Conservation (phyloP, 257 asterid species). For the Solanum phureja region DNA sequence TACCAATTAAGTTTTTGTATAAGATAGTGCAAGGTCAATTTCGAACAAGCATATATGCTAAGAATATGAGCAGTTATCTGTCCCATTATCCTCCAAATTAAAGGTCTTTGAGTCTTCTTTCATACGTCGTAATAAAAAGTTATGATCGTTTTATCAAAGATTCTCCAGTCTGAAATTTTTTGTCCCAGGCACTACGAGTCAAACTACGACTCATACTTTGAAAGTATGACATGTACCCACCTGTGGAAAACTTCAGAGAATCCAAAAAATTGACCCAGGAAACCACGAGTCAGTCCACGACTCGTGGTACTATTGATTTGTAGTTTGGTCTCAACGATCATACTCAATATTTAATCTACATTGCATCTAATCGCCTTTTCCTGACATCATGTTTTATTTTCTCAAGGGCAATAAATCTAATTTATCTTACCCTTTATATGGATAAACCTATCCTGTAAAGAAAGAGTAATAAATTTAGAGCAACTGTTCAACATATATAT, state of each 20-base stretch:
- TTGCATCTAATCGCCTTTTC: conserved; percentile 56
- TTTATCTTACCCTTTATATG: conserved; percentile 88
- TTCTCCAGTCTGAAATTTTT: no score
- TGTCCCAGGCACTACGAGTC: neutral
- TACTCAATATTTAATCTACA: conserved; percentile 49
- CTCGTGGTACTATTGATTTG: neutral
- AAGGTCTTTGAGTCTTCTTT: neutral
- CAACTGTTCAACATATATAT: neutral
- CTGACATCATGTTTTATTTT: conserved; percentile 78
- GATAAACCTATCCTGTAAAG: conserved; percentile 79
- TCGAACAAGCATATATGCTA: neutral
- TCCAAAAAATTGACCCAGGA: neutral
- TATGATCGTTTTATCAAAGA: neutral
- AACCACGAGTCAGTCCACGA: neutral
- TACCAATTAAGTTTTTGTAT: neutral
- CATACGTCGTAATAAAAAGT: neutral
- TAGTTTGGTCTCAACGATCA: neutral
- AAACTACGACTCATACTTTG: neutral
- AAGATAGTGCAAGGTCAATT: neutral
- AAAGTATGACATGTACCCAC: neutral
- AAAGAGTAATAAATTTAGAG: neutral
- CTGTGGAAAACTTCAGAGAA: neutral
- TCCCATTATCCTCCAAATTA: neutral
- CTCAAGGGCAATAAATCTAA: conserved; percentile 85
- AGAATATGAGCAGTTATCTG: neutral